Conservation (phyloP, 176 grass and related monocot genomes). For the Musa troglodytarum region DNA sequence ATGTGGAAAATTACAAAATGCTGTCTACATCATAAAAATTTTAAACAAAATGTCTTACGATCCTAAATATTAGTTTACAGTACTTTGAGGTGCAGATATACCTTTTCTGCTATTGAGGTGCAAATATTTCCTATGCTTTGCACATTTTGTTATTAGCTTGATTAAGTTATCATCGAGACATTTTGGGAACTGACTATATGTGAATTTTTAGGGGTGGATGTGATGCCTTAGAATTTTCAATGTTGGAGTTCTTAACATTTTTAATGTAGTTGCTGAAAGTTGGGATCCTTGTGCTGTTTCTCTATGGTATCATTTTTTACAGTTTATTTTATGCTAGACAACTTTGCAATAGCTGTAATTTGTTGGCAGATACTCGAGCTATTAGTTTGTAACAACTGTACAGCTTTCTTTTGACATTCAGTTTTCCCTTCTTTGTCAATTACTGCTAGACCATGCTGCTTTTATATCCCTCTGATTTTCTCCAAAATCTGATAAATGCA, state of each 20-base stretch:
- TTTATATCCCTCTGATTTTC: background rate
- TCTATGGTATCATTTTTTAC: background rate
- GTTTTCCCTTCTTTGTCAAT: background rate
- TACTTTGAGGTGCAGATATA: too few relatives aligned
- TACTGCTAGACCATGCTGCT: background rate
- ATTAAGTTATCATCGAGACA: background rate
- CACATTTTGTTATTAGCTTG: background rate
- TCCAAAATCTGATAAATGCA: slow-evolving; percentile 24
- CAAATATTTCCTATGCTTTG: too few relatives aligned
- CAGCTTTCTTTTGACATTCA: too few relatives aligned
- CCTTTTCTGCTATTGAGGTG: too few relatives aligned
- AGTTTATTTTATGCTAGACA: background rate
- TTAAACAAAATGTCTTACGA: too few relatives aligned
- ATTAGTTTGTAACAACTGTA: too few relatives aligned
- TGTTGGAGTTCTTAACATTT: background rate
- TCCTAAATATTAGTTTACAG: too few relatives aligned
- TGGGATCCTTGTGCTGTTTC: background rate
- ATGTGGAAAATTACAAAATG: too few relatives aligned
- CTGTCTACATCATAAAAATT: too few relatives aligned
- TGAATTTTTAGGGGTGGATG: background rate
- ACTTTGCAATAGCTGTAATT: background rate
- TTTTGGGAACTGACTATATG: background rate
- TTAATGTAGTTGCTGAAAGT: background rate
- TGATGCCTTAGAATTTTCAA: background rate
- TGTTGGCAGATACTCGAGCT: background rate